Base-by-base conservation (phyloP, 768 basidiomycete genomes). In the Kwoniella mangroviensis region DNA sequence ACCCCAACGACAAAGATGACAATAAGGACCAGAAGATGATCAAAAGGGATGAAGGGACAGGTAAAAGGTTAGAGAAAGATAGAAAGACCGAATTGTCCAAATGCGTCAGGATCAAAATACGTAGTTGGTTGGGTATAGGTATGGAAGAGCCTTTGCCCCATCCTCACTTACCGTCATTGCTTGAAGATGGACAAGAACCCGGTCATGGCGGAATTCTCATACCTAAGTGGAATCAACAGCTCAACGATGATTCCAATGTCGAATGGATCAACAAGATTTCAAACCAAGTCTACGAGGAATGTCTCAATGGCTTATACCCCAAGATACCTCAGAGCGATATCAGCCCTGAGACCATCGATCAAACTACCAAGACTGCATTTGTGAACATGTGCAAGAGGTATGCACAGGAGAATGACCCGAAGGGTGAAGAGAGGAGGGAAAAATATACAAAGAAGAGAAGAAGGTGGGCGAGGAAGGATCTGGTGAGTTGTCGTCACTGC, bases 391-490 rank as follows among this genome's bases (percentile, higher is more conserved):
- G 65, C 34, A 80, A 79, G 57, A 56, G 71, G 42, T 82, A 76
- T 56, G 40, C 55, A 1, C 69, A 75, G 4, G 75, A 82, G 65
- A 81, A 68, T 28, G 78, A 82, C 66, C 73, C 76, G 3, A 64
- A 57, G 3, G 74, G 67, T 21, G 70, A 60, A 10, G 72, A 68
- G 52, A 72, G 73, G 42, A 75, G 71, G 42, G 77, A 75, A 26
- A 41, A 66, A n/a, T 78, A 81, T 57, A 70, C 76, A 2, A 83
- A 82, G 71, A 63, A 69, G n/a, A 59, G 79, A 1, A 61, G 82
- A 49, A 70, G 82, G 19, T 83, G 82, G 82, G 82, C 79, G 10
- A 52, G 82, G 28, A 83, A 83, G 58, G 82, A 83, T 66, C 60
- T 78, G 43, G 82, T 79, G 28, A 68, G 79, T 67, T 19, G 12